Conservation (phyloP, 2,329 filamentous ascomycete genomes). For the Phialophora verrucosa region DNA sequence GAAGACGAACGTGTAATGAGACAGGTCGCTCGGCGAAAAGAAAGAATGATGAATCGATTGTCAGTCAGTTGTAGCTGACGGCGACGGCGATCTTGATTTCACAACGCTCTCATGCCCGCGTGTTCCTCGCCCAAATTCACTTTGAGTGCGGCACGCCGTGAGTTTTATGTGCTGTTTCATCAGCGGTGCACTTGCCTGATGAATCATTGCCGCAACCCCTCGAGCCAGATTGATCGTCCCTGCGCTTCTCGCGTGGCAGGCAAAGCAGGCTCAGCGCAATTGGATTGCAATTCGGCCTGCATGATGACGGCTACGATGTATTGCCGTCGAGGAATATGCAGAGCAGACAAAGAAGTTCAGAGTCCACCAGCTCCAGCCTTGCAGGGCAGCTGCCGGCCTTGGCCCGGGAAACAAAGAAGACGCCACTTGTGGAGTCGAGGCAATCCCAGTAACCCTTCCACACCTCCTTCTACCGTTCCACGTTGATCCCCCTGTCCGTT, state of each 20-base stretch:
- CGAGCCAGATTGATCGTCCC: not conserved
- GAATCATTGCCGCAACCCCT: conserved; percentile 20
- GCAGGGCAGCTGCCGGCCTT: not conserved
- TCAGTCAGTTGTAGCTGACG: conserved; percentile 4
- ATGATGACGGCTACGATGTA: not conserved
- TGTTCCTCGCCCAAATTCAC: conserved; percentile 4
- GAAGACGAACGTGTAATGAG: conserved; percentile 3
- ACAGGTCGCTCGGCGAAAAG: not conserved
- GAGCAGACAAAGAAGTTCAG: not conserved
- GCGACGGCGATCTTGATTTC: conserved; percentile 6
- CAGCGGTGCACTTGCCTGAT: conserved; percentile 22
- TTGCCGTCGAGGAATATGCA: not conserved
- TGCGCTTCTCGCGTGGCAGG: not conserved
- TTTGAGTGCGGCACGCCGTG: conserved; percentile 22
- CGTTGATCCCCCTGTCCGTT: not conserved
- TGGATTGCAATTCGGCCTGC: not conserved
- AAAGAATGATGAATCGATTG: conserved; percentile 4
- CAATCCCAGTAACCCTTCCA: not conserved
- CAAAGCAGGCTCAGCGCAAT: not conserved
- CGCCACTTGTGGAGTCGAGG: not conserved
- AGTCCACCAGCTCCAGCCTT: not conserved
- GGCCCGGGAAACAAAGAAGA: not conserved
- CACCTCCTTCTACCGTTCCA: not conserved
- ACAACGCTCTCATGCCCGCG: conserved; percentile 1
- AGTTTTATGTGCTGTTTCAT: conserved; percentile 38